Evolutionary conservation across 306 rosid species (phyloP), one percentile per base, ranked within the genome.

Genomic region (Corylus avellana): DNA sequence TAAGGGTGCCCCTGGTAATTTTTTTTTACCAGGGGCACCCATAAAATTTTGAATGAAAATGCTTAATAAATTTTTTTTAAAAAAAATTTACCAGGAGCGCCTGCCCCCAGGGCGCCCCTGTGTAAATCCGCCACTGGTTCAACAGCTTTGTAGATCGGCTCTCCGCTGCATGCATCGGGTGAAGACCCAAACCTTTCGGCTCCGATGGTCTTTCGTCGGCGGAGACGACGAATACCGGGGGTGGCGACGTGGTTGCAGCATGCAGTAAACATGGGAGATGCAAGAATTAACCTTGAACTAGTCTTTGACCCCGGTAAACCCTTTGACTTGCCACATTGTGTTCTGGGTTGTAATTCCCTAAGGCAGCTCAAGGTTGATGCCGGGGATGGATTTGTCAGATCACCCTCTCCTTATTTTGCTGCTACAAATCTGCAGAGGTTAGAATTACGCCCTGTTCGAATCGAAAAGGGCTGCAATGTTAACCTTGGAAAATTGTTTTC

Each of bases 321-420:
- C 64, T 58, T 22, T 3, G 29, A 35, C 64, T 58, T 58, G 64
- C 64, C 35, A 22, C 64, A 2, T 20, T 22, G 14, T 58, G 14
- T 58, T 58, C 32, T 58, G 27, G 27, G 29, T 58, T 58, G 64
- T 10, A 16, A 22, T 2, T 22, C 66, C 12, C 4, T 22, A 3
- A 25, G 11, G 29, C 0, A 0, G 4, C 64, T 58, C 12, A 0
- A 0, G 1, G 12, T 20, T 13, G 2, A 3, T 0, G 27, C 7
- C 37, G 20, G 8, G 0, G 27, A 51, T 51, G 17, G 18, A 3
- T 1, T 14, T 51, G 4, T 51, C 50, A 8, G 2, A 14, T 4
- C 13, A 51, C 56, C 18, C 16, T 9, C 10, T 46, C 5, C 49
- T 7, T 11, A 8, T 11, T 47, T 47, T 47, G 50, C 42, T 37